Evolutionary conservation across 768 basidiomycete species (phyloP), one percentile per base, ranked within the genome.

Genomic region (Russula foetens): DNA sequence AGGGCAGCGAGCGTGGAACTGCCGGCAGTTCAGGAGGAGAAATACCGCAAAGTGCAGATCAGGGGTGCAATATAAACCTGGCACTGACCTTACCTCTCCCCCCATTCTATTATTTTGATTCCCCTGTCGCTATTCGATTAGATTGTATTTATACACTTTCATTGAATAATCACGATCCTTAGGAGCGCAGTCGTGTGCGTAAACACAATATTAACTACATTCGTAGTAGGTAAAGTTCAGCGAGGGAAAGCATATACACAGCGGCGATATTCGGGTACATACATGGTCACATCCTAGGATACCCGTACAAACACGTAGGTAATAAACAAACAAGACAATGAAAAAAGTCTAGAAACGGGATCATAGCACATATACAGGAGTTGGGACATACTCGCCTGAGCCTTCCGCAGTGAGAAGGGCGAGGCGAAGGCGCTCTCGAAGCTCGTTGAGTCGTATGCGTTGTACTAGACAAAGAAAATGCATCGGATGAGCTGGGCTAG

Each of bases 21-120:
- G 59, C 73, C 77, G 23, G 80, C 83, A 66, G 82, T 80, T 15
- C 84, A 85, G 70, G 89, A 90, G 67, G 82, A 85, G 67, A 93
- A 87, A 74, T 92, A 92, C 71, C 81, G 87, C 65, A 91, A 86
- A 71, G 84, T 97, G 60, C 84, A 83, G 68, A 92, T 98, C 74
- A 94, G 85, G 77, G 96, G 96, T 67, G 92, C 94, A 70, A 88
- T 96, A 74, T 94, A 77, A 77, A 56, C 65, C 52, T 33, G 66
- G 35, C 44, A 52, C 19, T 47, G 17, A 49, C 41, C 53, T 56
- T 56, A 54, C 64, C 62, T 53, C 21, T 24, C 26, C 35, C 35
- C 2, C 35, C 11, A 2, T 35, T 11, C 35, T 35, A 26, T 44
- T 26, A 29, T 41, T 21, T 41, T 11, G 5, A 31, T 29, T 58